These are phyloP conservation scores for Poa pratensis DNA, from an alignment of 176 grass and related monocot genomes.

Conservation along the genomic window DNA sequence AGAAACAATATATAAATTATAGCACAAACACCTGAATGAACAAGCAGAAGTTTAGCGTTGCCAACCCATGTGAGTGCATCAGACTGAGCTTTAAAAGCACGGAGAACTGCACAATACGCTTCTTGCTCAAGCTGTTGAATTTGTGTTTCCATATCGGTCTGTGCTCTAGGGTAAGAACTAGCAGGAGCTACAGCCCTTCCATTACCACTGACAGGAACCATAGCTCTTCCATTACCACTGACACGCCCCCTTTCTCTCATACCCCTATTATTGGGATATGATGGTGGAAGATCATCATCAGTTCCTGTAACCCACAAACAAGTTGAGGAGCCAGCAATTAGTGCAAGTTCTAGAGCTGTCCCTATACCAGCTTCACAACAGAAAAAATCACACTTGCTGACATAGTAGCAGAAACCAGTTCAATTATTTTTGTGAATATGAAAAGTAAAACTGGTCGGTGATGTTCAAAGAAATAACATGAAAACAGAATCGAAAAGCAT, in stretches of 20 bases:
- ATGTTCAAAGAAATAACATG: slow-evolving; percentile 23
- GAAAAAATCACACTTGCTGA: not conserved
- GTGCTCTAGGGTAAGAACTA: slow-evolving; percentile 62
- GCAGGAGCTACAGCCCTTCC: slow-evolving; percentile 61
- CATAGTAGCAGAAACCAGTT: slow-evolving; percentile 24
- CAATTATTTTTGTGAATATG: slow-evolving; percentile 23
- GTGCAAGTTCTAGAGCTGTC: not conserved
- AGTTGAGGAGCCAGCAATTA: slow-evolving; percentile 30
- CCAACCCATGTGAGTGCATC: slow-evolving; percentile 93
- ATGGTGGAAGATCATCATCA: slow-evolving; percentile 88
- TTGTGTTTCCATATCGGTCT: slow-evolving; percentile 77
- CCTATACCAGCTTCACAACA: slow-evolving; percentile 7
- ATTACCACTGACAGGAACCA: slow-evolving; percentile 48
- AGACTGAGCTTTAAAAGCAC: slow-evolving; percentile 98
- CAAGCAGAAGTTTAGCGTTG: slow-evolving; percentile 33
- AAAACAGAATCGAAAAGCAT: not conserved
- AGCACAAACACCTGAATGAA: slow-evolving; percentile 33
- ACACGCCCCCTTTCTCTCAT: slow-evolving; percentile 63
- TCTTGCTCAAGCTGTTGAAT: slow-evolving; percentile 96
- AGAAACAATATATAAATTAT: slow-evolving; percentile 24
- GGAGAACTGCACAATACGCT: slow-evolving; percentile 92
- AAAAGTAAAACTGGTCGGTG: slow-evolving; percentile 4
- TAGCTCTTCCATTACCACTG: slow-evolving; percentile 79
- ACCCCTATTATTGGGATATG: slow-evolving; percentile 62
- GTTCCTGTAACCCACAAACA: slow-evolving; percentile 61